Conservation (phyloP, 345 rosid species). For the Pistacia integerrima region DNA sequence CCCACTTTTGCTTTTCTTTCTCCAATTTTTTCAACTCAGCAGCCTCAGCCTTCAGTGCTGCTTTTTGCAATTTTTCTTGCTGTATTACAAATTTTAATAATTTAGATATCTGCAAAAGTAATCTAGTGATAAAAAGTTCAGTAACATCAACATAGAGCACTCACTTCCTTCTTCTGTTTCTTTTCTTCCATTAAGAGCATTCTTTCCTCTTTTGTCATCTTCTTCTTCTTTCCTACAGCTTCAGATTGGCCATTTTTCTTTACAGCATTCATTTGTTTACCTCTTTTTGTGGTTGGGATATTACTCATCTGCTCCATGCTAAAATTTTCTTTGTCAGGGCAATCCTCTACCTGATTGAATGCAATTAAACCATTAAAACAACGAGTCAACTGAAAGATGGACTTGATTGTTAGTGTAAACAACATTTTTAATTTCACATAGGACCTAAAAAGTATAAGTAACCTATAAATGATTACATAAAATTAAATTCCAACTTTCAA, state of each 20-base stretch:
- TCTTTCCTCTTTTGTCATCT: constrained; percentile 57
- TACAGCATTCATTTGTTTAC: constrained; percentile 24
- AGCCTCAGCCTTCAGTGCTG: constrained; percentile 78
- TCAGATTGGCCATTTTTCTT: constrained; percentile 37
- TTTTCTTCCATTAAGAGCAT: constrained; percentile 62
- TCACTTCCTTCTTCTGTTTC: constrained; percentile 75
- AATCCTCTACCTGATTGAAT: constrained; percentile 51
- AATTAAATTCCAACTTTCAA: constrained; percentile 2
- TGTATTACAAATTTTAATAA: constrained; percentile 38
- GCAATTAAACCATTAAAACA: constrained; percentile 8
- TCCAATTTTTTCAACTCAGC: constrained; percentile 73
- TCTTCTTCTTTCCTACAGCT: constrained; percentile 46
- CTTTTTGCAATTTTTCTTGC: constrained; percentile 83
- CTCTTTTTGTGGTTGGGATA: constrained; percentile 26
- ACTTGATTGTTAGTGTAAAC: background rate
- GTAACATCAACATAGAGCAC: constrained; percentile 14
- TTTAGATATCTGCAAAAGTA: constrained; percentile 1
- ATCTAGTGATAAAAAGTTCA: constrained; percentile 10
- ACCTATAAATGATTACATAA: background rate
- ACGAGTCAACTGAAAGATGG: background rate
- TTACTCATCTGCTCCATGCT: constrained; percentile 39
- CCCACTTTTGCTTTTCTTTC: constrained; percentile 86
- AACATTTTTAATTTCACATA: background rate
- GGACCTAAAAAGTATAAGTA: background rate
- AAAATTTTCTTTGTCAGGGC: constrained; percentile 54